Evolutionary conservation across 179 eudicot genomes (phyloP).

Genomic region (Drosera spatulata): DNA sequence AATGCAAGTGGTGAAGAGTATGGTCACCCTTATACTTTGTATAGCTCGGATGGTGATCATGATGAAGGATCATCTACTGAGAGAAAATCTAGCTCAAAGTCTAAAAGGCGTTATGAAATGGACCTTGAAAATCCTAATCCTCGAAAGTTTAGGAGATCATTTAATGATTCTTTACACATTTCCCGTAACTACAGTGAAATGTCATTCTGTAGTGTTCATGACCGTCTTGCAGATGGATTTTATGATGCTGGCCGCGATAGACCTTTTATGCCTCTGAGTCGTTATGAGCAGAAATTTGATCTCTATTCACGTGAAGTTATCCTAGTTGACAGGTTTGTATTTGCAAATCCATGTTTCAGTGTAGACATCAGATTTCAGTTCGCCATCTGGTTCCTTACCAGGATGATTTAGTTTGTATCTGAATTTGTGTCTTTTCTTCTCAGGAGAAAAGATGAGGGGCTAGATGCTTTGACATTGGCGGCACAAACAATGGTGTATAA

Average conservation of each 20-base stretch:
- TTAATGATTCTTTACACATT: slow-evolving; percentile 31
- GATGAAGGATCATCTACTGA: slow-evolving; percentile 28
- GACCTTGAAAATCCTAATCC: slow-evolving; percentile 72
- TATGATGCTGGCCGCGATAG: slow-evolving; percentile 98
- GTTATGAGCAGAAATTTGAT: slow-evolving; percentile 49
- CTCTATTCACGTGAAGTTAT: slow-evolving; percentile 83
- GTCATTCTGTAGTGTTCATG: slow-evolving; percentile 75
- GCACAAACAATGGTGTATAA: slow-evolving; percentile 58
- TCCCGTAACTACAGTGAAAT: slow-evolving; percentile 52
- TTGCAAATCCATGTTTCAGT: background rate
- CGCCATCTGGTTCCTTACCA: background rate
- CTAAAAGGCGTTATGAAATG: slow-evolving; percentile 75
- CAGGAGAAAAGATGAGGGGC: slow-evolving; percentile 69
- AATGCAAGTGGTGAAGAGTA: slow-evolving; percentile 13
- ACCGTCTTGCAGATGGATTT: slow-evolving; percentile 81
- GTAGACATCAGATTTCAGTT: background rate
- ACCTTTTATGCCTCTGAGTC: slow-evolving; percentile 61
- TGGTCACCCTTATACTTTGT: slow-evolving; percentile 18
- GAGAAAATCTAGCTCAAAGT: slow-evolving; percentile 25
- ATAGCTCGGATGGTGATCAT: slow-evolving; percentile 19
- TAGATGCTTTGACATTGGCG: slow-evolving; percentile 58
- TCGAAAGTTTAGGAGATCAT: slow-evolving; percentile 55
- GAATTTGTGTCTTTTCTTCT: slow-evolving; percentile 6
- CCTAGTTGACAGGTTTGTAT: slow-evolving; percentile 61
- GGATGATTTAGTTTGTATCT: background rate